phyloP scores from a whole-genome alignment of 129 eudicot species.

The Centaurea solstitialis region DNA sequence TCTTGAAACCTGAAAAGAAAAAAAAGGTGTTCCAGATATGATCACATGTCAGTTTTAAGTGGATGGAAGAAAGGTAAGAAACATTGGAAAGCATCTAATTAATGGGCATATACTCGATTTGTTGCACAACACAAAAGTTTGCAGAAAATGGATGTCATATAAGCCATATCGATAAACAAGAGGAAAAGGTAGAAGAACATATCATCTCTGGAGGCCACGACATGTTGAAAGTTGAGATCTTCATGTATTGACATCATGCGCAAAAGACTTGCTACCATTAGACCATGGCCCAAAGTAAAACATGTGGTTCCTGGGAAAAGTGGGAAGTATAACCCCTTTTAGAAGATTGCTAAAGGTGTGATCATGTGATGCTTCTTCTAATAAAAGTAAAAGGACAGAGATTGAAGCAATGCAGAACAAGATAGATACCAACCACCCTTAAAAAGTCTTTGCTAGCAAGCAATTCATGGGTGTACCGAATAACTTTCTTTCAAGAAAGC shows the following conservation, averaged over 20 bases:
- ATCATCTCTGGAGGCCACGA: conserved; percentile 39
- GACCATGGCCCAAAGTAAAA: conserved; percentile 43
- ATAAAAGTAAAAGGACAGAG: conserved; percentile 15
- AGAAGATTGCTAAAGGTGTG: conserved; percentile 16
- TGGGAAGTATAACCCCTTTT: conserved; percentile 28
- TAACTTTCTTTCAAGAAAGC: conserved; percentile 8
- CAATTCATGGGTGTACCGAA: neutral
- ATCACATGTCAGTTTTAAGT: neutral
- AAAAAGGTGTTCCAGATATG: conserved; percentile 2
- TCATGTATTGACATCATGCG: conserved; percentile 43
- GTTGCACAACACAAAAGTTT: neutral
- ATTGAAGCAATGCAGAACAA: conserved; percentile 16
- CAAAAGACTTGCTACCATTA: conserved; percentile 29
- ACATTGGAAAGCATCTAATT: neutral
- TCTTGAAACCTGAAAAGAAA: conserved; percentile 66
- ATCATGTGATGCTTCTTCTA: conserved; percentile 23
- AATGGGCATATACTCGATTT: conserved; percentile 3
- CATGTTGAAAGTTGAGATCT: conserved; percentile 26
- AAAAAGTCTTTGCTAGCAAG: neutral
- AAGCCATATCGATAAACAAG: conserved; percentile 18
- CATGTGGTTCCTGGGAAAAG: conserved; percentile 54
- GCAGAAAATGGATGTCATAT: conserved; percentile 4
- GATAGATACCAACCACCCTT: conserved; percentile 17
- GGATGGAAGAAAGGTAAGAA: conserved; percentile 1
- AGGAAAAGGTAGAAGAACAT: neutral